Conservation (phyloP, 2,329 filamentous ascomycete species). For the Bipolaris victoriae region DNA sequence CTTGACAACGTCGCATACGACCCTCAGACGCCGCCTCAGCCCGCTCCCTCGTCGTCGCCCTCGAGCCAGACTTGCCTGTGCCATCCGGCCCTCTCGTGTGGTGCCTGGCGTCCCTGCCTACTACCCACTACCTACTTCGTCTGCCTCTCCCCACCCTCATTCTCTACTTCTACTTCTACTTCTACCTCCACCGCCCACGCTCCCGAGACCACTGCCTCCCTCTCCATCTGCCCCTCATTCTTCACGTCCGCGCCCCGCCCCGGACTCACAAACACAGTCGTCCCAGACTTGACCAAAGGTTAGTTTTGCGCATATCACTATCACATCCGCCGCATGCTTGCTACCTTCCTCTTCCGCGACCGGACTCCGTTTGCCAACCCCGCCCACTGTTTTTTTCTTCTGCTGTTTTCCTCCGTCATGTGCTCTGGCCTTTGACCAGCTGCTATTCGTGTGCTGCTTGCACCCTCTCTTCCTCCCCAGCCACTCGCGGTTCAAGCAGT, state of each 20-base stretch:
- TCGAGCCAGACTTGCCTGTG: constrained; percentile 15
- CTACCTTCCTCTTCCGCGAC: constrained; percentile 22
- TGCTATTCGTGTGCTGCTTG: constrained; percentile 7
- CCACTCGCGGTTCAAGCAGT: constrained; percentile 5
- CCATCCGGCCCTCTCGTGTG: constrained; percentile 27
- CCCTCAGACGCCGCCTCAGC: constrained; percentile 37
- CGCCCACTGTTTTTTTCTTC: constrained; percentile 9
- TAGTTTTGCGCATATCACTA: constrained; percentile 28
- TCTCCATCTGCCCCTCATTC: constrained; percentile 5
- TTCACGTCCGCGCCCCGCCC: constrained; percentile 9
- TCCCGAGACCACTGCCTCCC: constrained; percentile 9
- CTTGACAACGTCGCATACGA: constrained; percentile 29
- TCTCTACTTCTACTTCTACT: constrained; percentile 13
- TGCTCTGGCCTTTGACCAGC: constrained; percentile 5
- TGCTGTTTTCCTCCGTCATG: constrained; percentile 1
- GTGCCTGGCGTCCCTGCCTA: constrained; percentile 37
- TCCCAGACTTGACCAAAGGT: constrained; percentile 30
- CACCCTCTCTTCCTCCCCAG: constrained; percentile 2
- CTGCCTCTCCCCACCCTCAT: constrained; percentile 22
- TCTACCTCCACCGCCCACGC: constrained; percentile 17
- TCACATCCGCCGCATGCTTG: constrained; percentile 20
- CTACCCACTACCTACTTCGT: constrained; percentile 2
- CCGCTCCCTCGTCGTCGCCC: constrained; percentile 27
- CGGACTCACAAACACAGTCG: constrained; percentile 14
- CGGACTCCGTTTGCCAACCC: constrained; percentile 18